Base-by-base conservation (phyloP, 129 eudicot species). In the Tagetes erecta region DNA sequence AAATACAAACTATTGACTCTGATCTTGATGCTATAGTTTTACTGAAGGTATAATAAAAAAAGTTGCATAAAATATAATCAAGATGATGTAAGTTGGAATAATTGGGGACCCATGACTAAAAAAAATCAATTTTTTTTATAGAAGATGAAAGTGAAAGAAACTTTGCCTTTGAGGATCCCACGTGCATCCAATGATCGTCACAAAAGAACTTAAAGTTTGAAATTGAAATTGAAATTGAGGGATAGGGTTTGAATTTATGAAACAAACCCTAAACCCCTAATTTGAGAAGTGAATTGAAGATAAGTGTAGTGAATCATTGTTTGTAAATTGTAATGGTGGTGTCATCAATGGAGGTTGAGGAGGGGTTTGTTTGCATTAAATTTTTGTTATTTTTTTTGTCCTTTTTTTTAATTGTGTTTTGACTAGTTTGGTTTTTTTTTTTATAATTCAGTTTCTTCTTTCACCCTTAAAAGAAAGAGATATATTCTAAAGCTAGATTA, bases 111-210 rank as follows among this genome's bases (percentile, higher is more conserved):
- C 67, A 62, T 73, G 46, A 35, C 1, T 45, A 12, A 42, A 67
- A 41, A 65, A 3, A 40, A 64, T 20, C 35, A 52, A 60, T 56
- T 46, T 1, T 30, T 30, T 58, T 30, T 58, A 58, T 58, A n/a
- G 5, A 36, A 70, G 64, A 69, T 49, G 35, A 77, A 78, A 68
- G 69, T 31, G 81, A 86, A 68, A 68, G 74, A 81, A 80, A 65
- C 42, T 45, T 73, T 74, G 77, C 79, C 78, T 83, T 73, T 69
- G 60, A 65, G 67, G 66, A 70, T 83, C 78, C 83, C 88, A 82
- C 88, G 85, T 81, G 86, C 85, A 79, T 65, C 80, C 69, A 45
- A 46, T 70, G 88, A 84, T 84, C 20, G 84, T 77, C 83, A 82
- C 75, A 66, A 49, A 78, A 77, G 42, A 55, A 57, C 10, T 55